Evolutionary conservation across 1,284 basidiomycete species (phyloP).

Genomic region (Xerocomus amazonicus): DNA sequence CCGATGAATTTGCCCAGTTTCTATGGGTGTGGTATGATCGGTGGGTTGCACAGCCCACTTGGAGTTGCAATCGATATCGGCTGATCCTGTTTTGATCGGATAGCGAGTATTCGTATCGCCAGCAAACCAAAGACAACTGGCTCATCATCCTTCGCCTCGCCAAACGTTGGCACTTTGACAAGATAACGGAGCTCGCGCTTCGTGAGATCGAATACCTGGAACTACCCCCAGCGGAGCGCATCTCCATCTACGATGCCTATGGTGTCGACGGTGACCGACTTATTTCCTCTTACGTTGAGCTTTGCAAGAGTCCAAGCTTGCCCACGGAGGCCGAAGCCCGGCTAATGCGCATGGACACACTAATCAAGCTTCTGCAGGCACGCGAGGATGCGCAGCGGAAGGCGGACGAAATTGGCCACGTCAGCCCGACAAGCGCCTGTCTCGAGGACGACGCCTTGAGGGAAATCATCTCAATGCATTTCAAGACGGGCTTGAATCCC

Average conservation of each 20-base stretch:
- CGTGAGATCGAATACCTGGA: slow-evolving; percentile 28
- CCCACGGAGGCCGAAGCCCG: slow-evolving; percentile 53
- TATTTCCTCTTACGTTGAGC: slow-evolving; percentile 32
- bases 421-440: slow-evolving; percentile 41
- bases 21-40: slow-evolving; percentile 71
- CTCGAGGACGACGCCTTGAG: slow-evolving; percentile 38
- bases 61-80: not conserved
- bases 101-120: slow-evolving; percentile 25
- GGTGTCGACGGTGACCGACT: slow-evolving; percentile 34
- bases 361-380: slow-evolving; percentile 53
- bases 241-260: slow-evolving; percentile 37
- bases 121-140: slow-evolving; percentile 25
- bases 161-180: slow-evolving; percentile 27
- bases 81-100: not conserved
- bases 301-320: slow-evolving; percentile 44
- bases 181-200: slow-evolving; percentile 24
- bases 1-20: slow-evolving; percentile 53
- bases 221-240: slow-evolving; percentile 37
- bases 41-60: slow-evolving; percentile 31
- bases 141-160: slow-evolving; percentile 28
- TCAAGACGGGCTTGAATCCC: slow-evolving; percentile 16
- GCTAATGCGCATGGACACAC: slow-evolving; percentile 54
- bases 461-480: slow-evolving; percentile 30
- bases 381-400: slow-evolving; percentile 52
- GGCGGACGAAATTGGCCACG: slow-evolving; percentile 32